Evolutionary conservation across 768 basidiomycete species (phyloP), one percentile per base, ranked within the genome.

Genomic region (Suillus luteus): DNA sequence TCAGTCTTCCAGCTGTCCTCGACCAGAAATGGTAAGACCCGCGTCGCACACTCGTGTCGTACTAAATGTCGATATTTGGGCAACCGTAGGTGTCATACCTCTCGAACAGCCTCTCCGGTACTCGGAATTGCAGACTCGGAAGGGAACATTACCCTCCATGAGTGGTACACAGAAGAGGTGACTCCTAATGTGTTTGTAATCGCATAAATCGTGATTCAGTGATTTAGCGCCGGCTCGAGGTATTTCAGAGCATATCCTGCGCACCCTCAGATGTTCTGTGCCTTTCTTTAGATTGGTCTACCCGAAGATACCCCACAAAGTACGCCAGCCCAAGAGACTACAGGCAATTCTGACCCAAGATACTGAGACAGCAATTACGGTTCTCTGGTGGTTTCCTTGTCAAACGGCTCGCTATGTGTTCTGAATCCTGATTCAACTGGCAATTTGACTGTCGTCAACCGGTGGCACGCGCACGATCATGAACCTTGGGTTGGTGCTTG

Each of bases 401-500:
- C 96, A 0, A 83, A 91, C 67, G 95, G 95, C 5, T 81, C 79
- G 2, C 73, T 96, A 17, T 83, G 86, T n/a, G 80, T 91, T 22
- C 77, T 91, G 27, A 79, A 72, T 41, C 82, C 83, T 12, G 76
- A 76, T n/a, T 79, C 85, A 7, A 76, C 79, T 1, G 71, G 76
- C 0, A 77, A 80, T 15, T 72, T 92, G 33, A 60, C 71, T 0
- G 73, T 89, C 3, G 77, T 78, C 5, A 76, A 84, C 31, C 81
- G 81, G 2, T 99, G 95, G 95, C 80, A 86, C 63, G 96, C 93
- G 1, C 97, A 99, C 69, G 93, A 95, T 63, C 87, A 88, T 69
- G 97, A 99, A 72, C 91, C 96, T 0, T 99, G 97, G 97, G 86
- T 94, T 57, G 87, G 91, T 1, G 87, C 91, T 1, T 99, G 94